These are phyloP conservation scores for Aureobasidium sp. DNA, from an alignment of 2,329 filamentous ascomycete species.

Conservation along the genomic window DNA sequence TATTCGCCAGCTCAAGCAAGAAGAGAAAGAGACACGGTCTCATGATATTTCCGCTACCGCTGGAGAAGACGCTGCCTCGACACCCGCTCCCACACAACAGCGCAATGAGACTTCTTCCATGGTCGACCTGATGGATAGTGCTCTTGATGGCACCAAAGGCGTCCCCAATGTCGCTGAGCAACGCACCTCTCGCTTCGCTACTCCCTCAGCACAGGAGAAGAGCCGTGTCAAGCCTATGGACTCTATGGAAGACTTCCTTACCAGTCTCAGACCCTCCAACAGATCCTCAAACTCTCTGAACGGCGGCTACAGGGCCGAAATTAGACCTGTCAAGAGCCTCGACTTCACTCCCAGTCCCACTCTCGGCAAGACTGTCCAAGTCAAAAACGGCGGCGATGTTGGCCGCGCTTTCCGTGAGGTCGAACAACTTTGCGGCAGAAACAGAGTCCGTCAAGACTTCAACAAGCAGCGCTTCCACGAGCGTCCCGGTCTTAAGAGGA, in stretches of 20 bases:
- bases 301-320: conserved; percentile 4
- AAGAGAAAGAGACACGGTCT: not conserved
- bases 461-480: conserved; percentile 62
- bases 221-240: conserved; percentile 7
- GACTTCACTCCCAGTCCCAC: conserved; percentile 21
- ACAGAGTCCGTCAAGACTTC: conserved; percentile 50
- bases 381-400: conserved; percentile 35
- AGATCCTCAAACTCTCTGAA: not conserved
- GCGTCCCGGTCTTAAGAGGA: conserved; percentile 66
- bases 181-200: conserved; percentile 22
- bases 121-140: conserved; percentile 20
- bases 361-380: conserved; percentile 32
- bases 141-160: conserved; percentile 22
- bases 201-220: conserved; percentile 17
- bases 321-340: not conserved
- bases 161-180: conserved; percentile 16
- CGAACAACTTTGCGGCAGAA: conserved; percentile 38
- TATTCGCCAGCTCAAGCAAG: not conserved
- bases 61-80: not conserved
- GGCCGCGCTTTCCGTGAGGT: conserved; percentile 39
- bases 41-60: not conserved
- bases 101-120: conserved; percentile 9
- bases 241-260: conserved; percentile 11
- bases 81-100: conserved; percentile 14
- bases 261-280: conserved; percentile 6